Base-by-base conservation (phyloP, 1,284 basidiomycete genomes). In the Microbotryum silenes-acaulis region DNA sequence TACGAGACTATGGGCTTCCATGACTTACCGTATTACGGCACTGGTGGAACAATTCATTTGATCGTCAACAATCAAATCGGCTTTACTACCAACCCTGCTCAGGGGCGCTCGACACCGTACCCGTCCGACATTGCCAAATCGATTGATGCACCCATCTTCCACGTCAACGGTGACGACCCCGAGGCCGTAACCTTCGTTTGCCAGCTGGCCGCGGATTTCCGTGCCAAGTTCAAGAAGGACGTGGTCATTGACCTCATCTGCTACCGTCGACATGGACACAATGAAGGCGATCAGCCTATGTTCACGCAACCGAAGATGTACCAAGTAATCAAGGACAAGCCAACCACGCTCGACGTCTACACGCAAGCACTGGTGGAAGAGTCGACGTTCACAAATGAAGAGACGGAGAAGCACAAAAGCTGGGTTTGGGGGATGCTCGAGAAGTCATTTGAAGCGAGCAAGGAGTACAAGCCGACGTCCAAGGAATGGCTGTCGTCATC, bases 61-160 rank as follows among this genome's bases (percentile, higher is more conserved):
- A 93, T 99, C 72, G 92, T 99, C 73, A 99, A 99, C 82, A 99
- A 99, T 80, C 96, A 99, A 78, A 97, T 98, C 67, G 96, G 96
- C 69, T 99, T 99, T 81, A 99, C 96, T 64, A 99, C 96, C 60
- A 94, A 97, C 76, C 96, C 96, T 54, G 87, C 93, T 66, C 97
- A 97, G 79, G 80, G 93, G 57, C 93, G 94, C 65, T 98, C 94
- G 18, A 99, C 96, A 3, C 90, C 96, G 48, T 98, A 99, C 79
- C 89, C 89, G n/a, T 97, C 94, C 59, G 96, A 99, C 76, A 90
- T 99, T 72, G 96, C 96, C 72, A 99, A 99, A 78, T 86, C 91
- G 54, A 97, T 97, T 73, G 96, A 99, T 74, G 85, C 96, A 0
- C 96, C 96, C 64, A 97, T 98, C 78, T 97, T 98, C 87, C 96